A percentile compares a stretch with the other conserved stretches of the same genome.
These are phyloP conservation scores for Aschersonia sp. DNA, from an alignment of 2,329 filamentous ascomycete genomes.

Conservation along the genomic window DNA sequence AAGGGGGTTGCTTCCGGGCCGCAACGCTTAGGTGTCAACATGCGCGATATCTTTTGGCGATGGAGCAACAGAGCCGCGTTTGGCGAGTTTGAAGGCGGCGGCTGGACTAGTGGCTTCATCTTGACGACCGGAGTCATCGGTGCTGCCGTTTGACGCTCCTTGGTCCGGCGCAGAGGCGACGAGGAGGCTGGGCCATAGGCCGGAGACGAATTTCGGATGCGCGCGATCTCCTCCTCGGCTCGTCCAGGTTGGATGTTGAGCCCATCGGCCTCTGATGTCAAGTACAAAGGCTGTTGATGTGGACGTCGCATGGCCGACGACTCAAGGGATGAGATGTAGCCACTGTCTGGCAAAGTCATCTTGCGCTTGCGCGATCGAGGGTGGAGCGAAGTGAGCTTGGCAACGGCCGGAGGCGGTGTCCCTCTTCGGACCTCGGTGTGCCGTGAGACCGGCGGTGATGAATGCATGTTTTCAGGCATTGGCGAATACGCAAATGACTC, in stretches of 20 bases:
- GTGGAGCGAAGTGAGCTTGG: slow-evolving; percentile 48
- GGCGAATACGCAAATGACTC: slow-evolving; percentile 55
- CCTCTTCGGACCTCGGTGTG: slow-evolving; percentile 45
- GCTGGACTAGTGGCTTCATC: slow-evolving; percentile 45
- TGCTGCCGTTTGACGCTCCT: slow-evolving; percentile 49
- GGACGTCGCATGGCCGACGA: slow-evolving; percentile 67
- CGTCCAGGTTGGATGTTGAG: slow-evolving; percentile 74
- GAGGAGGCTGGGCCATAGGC: slow-evolving; percentile 53
- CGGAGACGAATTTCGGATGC: slow-evolving; percentile 81
- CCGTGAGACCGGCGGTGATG: slow-evolving; percentile 71
- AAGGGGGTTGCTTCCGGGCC: slow-evolving; percentile 30
- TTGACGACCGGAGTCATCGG: slow-evolving; percentile 77
- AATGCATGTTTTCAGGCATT: slow-evolving; percentile 58
- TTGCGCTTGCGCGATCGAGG: slow-evolving; percentile 61
- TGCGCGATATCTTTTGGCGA: slow-evolving; percentile 64
- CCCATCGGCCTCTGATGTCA: slow-evolving; percentile 70
- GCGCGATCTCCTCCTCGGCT: slow-evolving; percentile 90
- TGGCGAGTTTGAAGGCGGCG: slow-evolving; percentile 69
- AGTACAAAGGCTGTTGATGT: slow-evolving; percentile 45
- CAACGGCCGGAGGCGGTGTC: slow-evolving; percentile 60
- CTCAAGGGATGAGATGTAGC: slow-evolving; percentile 91
- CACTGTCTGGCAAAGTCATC: slow-evolving; percentile 74
- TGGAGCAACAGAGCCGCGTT: slow-evolving; percentile 87
- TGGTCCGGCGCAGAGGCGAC: slow-evolving; percentile 47
- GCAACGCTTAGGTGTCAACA: slow-evolving; percentile 63